These are phyloP conservation scores for Piper longum DNA, from an alignment of 164 flowering plant species.

Conservation along the genomic window DNA sequence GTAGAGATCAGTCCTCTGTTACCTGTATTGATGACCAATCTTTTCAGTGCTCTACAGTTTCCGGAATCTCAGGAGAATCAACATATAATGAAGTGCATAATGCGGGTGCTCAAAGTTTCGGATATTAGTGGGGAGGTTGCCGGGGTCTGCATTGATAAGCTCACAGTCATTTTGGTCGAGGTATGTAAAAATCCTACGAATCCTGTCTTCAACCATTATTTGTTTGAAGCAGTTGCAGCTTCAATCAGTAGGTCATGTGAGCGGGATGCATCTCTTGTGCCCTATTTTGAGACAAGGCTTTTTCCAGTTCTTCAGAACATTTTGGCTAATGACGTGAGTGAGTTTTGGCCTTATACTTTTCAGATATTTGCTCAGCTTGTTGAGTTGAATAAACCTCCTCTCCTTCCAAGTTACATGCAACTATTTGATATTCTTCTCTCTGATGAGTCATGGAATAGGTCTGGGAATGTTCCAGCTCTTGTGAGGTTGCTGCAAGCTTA, in stretches of 20 bases:
- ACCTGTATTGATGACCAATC: conserved; percentile 48
- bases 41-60: conserved; percentile 57
- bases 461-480: conserved; percentile 85
- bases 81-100: conserved; percentile 84
- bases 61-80: conserved; percentile 88
- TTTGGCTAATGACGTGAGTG: conserved; percentile 52
- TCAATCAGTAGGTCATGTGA: conserved; percentile 67
- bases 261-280: conserved; percentile 48
- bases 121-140: conserved; percentile 57
- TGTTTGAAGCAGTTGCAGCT: conserved; percentile 81
- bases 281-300: conserved; percentile 58
- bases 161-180: conserved; percentile 48
- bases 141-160: conserved; percentile 48
- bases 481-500: conserved; percentile 91
- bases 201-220: conserved; percentile 77
- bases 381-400: conserved; percentile 61
- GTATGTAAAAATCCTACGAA: conserved; percentile 83
- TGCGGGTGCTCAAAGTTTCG: conserved; percentile 81
- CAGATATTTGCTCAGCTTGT: conserved; percentile 90
- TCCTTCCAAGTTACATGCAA: conserved; percentile 54
- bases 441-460: conserved; percentile 66
- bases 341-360: conserved; percentile 91
- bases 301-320: conserved; percentile 62
- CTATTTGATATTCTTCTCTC: conserved; percentile 57
- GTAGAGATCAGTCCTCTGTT: conserved; percentile 51